Evolutionary conservation across 1,284 basidiomycete species (phyloP), one percentile per base, ranked within the genome.

Genomic region (Austropuccinia psidii): DNA sequence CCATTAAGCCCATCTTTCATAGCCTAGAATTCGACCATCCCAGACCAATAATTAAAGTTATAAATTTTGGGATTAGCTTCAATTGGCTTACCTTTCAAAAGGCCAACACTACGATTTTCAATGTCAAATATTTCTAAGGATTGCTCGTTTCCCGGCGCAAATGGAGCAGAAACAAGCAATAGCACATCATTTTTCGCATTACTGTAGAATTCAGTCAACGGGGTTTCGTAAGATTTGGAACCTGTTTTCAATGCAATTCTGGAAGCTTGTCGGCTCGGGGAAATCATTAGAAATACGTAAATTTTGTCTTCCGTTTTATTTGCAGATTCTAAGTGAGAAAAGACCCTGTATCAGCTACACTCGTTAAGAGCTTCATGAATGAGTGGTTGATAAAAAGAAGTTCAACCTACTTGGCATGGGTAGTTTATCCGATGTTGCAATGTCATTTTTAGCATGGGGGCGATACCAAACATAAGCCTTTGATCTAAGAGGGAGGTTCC

Each of bases 21-120:
- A n/a, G n/a, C n/a, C 43, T 43, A 69, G 52, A 69, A 60, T 27
- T 39, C 45, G 0, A 49, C 49, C 24, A 58, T 47, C 15, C 68
- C 68, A 52, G 68, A 72, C 68, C 68, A 72, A 72, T 72, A 72
- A 47, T 72, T 72, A 37, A 72, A 72, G 31, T 72, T 72, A 60
- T 72, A 72, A 27, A 27, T 15, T 17, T 61, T 33, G 9, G 68
- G 55, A 9, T 62, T 33, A 19, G 41, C 19, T n/a, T 1, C 45
- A 24, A 72, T 72, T 13, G 15, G n/a, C 24, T 33, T 17, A n/a
- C 68, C 68, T 29, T 24, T 31, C 21, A 72, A 61, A 27, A 29
- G 35, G 19, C 37, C 39, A 9, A 62, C 19, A 2, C 17, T 7
- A 29, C 21, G 21, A 50, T 52, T 37, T 11, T 50, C 35, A 17